Evolutionary conservation across 2,329 filamentous ascomycete species (phyloP).

Genomic region (Diaporthe nobilis): DNA sequence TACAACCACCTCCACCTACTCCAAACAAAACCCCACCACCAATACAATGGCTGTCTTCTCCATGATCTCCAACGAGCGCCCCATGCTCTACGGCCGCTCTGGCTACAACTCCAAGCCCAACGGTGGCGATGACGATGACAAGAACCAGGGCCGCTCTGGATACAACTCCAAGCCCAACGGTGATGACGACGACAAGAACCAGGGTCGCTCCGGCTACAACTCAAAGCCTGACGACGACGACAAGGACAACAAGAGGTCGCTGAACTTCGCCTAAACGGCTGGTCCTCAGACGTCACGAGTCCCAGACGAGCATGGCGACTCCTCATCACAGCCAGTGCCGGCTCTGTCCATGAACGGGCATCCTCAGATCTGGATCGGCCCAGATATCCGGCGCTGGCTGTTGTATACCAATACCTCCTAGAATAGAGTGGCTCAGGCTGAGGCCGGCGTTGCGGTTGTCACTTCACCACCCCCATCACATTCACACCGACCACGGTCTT

Average conservation of each 20-base stretch:
- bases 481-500: constrained; percentile 31
- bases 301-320: constrained; percentile 20
- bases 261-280: constrained; percentile 46
- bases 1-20: constrained; percentile 14
- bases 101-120: constrained; percentile 57
- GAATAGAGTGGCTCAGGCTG: constrained; percentile 39
- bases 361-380: constrained; percentile 1
- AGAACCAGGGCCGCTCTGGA: constrained; percentile 61
- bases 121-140: constrained; percentile 49
- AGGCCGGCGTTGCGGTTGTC: constrained; percentile 32
- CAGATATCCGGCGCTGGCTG: constrained; percentile 14
- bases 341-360: constrained; percentile 25
- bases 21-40: constrained; percentile 43
- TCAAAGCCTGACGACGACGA: constrained; percentile 46
- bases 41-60: constrained; percentile 55
- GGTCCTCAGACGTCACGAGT: constrained; percentile 37
- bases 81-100: constrained; percentile 57
- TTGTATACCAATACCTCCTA: constrained; percentile 34
- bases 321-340: constrained; percentile 22
- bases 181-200: constrained; percentile 51
- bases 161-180: constrained; percentile 55
- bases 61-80: constrained; percentile 51
- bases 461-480: constrained; percentile 32
- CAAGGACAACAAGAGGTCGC: constrained; percentile 48
- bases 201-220: constrained; percentile 65